Percentiles rank a stretch among this genome's conserved stretches.
Conservation (phyloP, 805 yeast species). For the Blastobotrys peoriensis region DNA sequence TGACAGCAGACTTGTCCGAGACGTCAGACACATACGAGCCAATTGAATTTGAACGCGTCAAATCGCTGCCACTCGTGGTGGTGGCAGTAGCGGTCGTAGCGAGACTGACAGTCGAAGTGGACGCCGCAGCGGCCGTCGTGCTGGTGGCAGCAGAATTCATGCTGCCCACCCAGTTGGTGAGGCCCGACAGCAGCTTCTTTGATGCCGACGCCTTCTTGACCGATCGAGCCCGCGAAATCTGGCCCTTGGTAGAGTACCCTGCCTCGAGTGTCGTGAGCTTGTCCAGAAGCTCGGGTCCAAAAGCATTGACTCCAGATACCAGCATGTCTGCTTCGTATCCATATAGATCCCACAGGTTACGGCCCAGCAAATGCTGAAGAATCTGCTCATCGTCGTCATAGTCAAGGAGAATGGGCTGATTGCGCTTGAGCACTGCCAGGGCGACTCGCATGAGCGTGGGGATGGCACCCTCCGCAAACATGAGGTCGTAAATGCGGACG, state of each 20-base stretch:
- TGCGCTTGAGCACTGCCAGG: slow-evolving; percentile 44
- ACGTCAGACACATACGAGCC: not conserved
- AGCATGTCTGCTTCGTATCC: slow-evolving; percentile 33
- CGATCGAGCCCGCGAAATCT: not conserved
- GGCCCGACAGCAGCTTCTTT: not conserved
- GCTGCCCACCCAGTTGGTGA: not conserved
- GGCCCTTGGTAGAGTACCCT: slow-evolving; percentile 1
- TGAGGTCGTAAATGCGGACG: slow-evolving; percentile 46
- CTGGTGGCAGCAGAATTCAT: not conserved
- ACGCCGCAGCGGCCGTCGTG: not conserved
- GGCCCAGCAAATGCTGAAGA: slow-evolving; percentile 36
- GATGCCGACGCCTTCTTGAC: not conserved
- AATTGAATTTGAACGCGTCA: not conserved
- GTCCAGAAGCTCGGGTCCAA: slow-evolving; percentile 11
- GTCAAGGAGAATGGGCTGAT: slow-evolving; percentile 35
- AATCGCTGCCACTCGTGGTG: not conserved
- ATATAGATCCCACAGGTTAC: slow-evolving; percentile 39
- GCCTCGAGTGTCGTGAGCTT: slow-evolving; percentile 13
- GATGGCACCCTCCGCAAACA: slow-evolving; percentile 49
- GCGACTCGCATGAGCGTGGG: slow-evolving; percentile 51
- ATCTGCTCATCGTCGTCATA: slow-evolving; percentile 37
- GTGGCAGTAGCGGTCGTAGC: not conserved
- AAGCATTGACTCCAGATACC: slow-evolving; percentile 26
- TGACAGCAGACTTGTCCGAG: not conserved
- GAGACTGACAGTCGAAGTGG: not conserved